These are phyloP conservation scores for Sisymbrium altissimum DNA, from an alignment of 345 rosid genomes.

Conservation along the genomic window DNA sequence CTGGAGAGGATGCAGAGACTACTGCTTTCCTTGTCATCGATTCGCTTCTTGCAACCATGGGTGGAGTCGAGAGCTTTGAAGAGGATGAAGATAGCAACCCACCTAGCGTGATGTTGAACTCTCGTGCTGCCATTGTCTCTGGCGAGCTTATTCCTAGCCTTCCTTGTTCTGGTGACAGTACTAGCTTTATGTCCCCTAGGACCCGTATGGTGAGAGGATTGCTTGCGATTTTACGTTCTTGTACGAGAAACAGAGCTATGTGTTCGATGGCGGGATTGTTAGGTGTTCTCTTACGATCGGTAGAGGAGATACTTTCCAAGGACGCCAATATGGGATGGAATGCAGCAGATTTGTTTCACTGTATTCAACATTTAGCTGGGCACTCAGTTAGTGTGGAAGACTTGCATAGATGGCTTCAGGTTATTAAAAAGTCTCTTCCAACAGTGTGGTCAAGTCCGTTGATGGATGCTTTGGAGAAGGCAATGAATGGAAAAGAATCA, in stretches of 20 bases:
- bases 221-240: constrained; percentile 83
- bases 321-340: constrained; percentile 64
- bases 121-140: constrained; percentile 91
- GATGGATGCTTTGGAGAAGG: constrained; percentile 77
- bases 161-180: constrained; percentile 70
- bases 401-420: constrained; percentile 69
- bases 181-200: constrained; percentile 79
- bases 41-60: constrained; percentile 98
- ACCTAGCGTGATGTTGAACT: constrained; percentile 97
- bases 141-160: constrained; percentile 87
- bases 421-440: constrained; percentile 53
- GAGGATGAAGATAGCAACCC: constrained; percentile 88
- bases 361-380: constrained; percentile 81
- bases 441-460: constrained; percentile 66
- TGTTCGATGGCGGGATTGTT: constrained; percentile 86
- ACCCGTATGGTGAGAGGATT: constrained; percentile 87
- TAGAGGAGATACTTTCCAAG: constrained; percentile 65
- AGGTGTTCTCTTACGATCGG: constrained; percentile 71
- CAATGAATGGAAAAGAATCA: constrained; percentile 81
- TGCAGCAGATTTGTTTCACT: constrained; percentile 67
- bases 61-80: constrained; percentile 97
- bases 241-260: constrained; percentile 98
- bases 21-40: constrained; percentile 78
- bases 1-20: constrained; percentile 72
- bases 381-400: constrained; percentile 80